These are phyloP conservation scores for Termitomyces sp. DNA, from an alignment of 768 basidiomycete genomes.

Conservation along the genomic window DNA sequence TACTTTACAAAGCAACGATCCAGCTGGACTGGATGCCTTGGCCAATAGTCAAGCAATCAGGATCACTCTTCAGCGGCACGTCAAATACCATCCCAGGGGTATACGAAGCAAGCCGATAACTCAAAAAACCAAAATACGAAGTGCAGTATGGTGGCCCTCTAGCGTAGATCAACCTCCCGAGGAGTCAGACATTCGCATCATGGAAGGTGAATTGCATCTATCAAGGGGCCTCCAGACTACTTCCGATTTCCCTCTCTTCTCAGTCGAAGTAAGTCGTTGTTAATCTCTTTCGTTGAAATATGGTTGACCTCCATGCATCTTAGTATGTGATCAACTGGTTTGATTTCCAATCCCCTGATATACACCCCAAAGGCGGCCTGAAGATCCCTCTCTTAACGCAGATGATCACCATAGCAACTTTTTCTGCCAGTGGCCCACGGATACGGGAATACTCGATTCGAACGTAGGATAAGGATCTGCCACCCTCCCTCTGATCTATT, in stretches of 20 bases:
- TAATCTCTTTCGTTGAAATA: too few species aligned
- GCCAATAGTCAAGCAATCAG: slow-evolving; percentile 22
- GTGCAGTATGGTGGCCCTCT: slow-evolving; percentile 28
- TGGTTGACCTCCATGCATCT: background rate
- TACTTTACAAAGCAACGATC: slow-evolving; percentile 25
- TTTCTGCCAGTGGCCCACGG: slow-evolving; percentile 8
- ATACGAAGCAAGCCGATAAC: slow-evolving; percentile 1
- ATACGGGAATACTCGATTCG: slow-evolving; percentile 8
- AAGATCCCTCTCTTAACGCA: slow-evolving; percentile 1
- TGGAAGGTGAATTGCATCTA: slow-evolving; percentile 20
- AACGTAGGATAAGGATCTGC: background rate
- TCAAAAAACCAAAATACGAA: slow-evolving; percentile 13
- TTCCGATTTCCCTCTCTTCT: slow-evolving; percentile 15
- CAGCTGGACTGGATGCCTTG: slow-evolving; percentile 28
- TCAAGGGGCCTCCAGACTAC: slow-evolving; percentile 12
- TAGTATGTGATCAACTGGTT: slow-evolving; percentile 11
- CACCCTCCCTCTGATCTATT: background rate
- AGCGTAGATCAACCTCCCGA: background rate
- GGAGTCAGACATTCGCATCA: background rate
- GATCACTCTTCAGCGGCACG: slow-evolving; percentile 26
- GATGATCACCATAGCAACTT: slow-evolving; percentile 8
- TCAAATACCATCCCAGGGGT: slow-evolving; percentile 22
- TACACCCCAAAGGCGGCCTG: background rate
- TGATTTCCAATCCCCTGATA: slow-evolving; percentile 4
- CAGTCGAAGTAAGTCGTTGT: slow-evolving; percentile 12